These are phyloP conservation scores for Anthracocystis panici-leucophaei DNA, from an alignment of 1,284 basidiomycete species.

Conservation along the genomic window DNA sequence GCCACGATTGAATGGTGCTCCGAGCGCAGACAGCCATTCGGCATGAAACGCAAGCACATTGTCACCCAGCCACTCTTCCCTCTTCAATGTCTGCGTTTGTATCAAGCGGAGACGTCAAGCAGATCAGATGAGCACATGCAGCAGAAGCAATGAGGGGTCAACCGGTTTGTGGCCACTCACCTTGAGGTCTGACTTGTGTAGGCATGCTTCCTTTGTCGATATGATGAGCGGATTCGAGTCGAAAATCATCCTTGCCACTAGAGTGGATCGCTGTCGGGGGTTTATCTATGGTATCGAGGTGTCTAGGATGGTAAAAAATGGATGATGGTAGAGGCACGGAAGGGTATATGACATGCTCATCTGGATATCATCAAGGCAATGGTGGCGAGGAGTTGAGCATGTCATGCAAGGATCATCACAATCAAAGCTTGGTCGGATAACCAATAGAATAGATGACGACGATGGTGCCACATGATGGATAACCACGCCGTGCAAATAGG, in stretches of 20 bases:
- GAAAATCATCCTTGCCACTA: constrained; percentile 2
- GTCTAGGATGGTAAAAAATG: not conserved
- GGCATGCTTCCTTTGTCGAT: constrained; percentile 34
- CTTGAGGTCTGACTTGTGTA: constrained; percentile 42
- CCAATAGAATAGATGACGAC: no score
- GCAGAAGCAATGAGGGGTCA: not conserved
- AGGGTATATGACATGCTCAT: no score
- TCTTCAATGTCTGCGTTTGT: constrained; percentile 24
- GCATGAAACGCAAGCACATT: constrained; percentile 49
- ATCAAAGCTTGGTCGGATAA: no score
- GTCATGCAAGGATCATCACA: no score
- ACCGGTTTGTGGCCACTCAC: constrained; percentile 9
- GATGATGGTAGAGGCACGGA: not conserved
- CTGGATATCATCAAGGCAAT: no score
- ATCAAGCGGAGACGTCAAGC: not conserved
- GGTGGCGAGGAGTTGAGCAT: no score
- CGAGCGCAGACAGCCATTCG: constrained; percentile 42
- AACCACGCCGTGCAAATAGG: no score
- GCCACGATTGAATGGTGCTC: constrained; percentile 6
- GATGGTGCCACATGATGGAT: no score
- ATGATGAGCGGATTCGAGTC: constrained; percentile 33
- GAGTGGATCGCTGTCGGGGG: not conserved
- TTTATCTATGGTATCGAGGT: not conserved
- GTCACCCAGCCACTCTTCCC: constrained; percentile 47
- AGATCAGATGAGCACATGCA: not conserved